A percentile compares a stretch with the other conserved stretches of the same genome.
phyloP scores from a whole-genome alignment of 108 stramenopile genomes.

The Pelagomonas calceolata region DNA sequence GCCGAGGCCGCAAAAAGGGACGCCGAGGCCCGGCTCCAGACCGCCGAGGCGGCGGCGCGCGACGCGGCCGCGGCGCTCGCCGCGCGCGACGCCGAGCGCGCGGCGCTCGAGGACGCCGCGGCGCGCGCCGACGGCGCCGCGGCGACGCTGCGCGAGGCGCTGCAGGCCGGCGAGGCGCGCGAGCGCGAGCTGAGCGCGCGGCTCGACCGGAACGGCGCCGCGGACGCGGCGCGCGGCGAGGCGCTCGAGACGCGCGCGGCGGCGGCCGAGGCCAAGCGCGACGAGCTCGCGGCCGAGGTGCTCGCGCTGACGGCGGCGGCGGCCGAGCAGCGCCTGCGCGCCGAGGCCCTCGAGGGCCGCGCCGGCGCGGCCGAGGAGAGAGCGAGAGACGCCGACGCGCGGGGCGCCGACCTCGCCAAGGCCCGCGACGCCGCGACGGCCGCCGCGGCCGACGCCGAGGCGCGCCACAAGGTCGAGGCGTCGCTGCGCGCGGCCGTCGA shows the following conservation, averaged over 20 bases:
- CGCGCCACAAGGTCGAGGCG: background rate
- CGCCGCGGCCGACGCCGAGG: background rate
- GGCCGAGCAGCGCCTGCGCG: background rate
- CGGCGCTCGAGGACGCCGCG: background rate
- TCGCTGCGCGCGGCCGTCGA: slow-evolving; percentile 1
- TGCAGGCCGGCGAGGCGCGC: background rate
- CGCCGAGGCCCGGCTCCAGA: background rate
- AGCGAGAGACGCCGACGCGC: background rate
- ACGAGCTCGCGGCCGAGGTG: too few relatives aligned
- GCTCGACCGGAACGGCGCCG: background rate
- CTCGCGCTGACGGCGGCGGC: background rate
- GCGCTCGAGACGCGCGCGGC: too few relatives aligned
- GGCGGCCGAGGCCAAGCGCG: too few relatives aligned
- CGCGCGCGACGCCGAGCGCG: background rate
- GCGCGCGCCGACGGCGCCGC: background rate
- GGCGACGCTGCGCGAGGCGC: background rate
- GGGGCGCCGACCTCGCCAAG: background rate
- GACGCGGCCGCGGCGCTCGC: background rate
- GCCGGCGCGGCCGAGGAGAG: background rate
- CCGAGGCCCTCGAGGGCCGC: background rate
- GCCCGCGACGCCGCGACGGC: background rate
- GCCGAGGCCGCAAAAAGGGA: too few relatives aligned
- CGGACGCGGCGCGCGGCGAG: background rate
- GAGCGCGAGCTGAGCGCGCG: background rate
- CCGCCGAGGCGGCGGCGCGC: background rate